Conservation (phyloP, 2,329 filamentous ascomycete species). For the Colletotrichum sp. region DNA sequence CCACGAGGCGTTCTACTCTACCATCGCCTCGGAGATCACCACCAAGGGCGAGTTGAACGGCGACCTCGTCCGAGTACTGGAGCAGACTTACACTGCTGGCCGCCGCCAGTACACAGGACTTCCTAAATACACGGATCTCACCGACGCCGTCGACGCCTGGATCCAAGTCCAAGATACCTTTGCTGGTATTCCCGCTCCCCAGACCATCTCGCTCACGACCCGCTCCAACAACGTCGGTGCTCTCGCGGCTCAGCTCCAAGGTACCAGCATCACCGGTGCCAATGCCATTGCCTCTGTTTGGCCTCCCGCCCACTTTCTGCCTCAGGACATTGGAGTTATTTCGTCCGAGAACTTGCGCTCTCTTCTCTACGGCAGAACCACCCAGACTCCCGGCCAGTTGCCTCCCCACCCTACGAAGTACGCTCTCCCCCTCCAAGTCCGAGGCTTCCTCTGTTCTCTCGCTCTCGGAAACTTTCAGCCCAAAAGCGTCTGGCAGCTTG, state of each 20-base stretch:
- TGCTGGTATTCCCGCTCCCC: neutral
- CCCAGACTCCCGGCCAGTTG: accelerated
- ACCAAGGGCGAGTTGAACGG: neutral
- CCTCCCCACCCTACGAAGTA: accelerated
- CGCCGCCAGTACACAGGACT: accelerated
- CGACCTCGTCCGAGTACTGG: neutral
- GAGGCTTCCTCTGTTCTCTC: neutral
- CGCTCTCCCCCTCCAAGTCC: accelerated
- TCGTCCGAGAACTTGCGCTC: accelerated
- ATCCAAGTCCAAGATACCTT: accelerated
- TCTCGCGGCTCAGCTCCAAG: accelerated
- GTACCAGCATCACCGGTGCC: accelerated
- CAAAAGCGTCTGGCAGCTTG: neutral
- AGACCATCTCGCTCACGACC: neutral
- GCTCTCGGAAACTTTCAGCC: neutral
- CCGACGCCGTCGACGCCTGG: neutral
- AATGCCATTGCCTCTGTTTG: accelerated
- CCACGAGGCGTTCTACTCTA: neutral
- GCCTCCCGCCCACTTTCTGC: neutral
- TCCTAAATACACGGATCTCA: accelerated
- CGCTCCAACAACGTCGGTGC: accelerated
- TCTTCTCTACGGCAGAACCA: accelerated
- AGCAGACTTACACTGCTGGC: neutral
- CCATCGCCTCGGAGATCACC: neutral
- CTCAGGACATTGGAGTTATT: accelerated